Evolutionary conservation across 352 stramenopile species (phyloP).

Genomic region (Globisporangium middletonii): DNA sequence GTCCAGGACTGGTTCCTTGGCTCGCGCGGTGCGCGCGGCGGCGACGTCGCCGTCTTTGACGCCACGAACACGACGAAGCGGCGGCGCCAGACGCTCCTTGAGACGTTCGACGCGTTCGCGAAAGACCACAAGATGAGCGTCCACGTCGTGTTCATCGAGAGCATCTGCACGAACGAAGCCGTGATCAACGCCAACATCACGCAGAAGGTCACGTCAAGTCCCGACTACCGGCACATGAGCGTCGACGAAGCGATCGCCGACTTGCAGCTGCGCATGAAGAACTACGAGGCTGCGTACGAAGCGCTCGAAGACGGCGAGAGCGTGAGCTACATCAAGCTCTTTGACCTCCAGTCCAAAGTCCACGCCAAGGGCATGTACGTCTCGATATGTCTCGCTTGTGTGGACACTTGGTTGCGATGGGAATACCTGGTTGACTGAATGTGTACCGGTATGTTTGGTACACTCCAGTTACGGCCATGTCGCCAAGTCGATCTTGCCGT

Average conservation of each 20-base stretch:
- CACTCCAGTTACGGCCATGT: conserved; percentile 69
- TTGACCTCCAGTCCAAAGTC: conserved; percentile 84
- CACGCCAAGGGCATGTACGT: conserved; percentile 80
- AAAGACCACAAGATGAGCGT: conserved; percentile 62
- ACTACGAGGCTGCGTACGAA: conserved; percentile 86
- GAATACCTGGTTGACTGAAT: not conserved
- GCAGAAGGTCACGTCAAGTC: conserved; percentile 67
- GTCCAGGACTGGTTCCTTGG: conserved; percentile 60
- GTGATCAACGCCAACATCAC: conserved; percentile 84
- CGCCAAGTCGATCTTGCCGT: conserved; percentile 89
- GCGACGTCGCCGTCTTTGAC: conserved; percentile 88
- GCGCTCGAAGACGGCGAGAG: conserved; percentile 80
- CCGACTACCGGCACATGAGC: conserved; percentile 78
- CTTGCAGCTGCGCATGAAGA: conserved; percentile 78
- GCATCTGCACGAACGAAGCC: conserved; percentile 90
- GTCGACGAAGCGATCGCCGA: conserved; percentile 69
- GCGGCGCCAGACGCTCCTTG: conserved; percentile 41
- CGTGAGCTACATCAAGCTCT: conserved; percentile 89
- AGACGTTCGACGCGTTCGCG: conserved; percentile 57
- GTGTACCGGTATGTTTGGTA: not conserved
- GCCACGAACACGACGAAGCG: conserved; percentile 86
- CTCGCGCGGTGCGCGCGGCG: conserved; percentile 22
- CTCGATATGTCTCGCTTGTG: not conserved
- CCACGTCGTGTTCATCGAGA: conserved; percentile 92
- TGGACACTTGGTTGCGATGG: conserved; percentile 1